A percentile compares a stretch with the other conserved stretches of the same genome.
Evolutionary conservation across 139 green algal genomes (phyloP).

Genomic region (Trebouxia sp.): DNA sequence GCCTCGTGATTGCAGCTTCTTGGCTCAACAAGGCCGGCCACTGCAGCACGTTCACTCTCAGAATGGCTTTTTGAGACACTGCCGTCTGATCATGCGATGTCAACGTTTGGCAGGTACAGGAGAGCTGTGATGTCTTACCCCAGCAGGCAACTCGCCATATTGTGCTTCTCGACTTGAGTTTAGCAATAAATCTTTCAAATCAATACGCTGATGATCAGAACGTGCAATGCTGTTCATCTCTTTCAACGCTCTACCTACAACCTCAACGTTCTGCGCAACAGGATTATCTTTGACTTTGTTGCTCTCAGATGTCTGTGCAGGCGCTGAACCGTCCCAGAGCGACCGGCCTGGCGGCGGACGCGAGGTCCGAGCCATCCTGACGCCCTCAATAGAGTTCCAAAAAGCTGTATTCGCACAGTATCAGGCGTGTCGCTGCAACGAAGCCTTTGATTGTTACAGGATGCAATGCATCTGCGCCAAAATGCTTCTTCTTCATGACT

Average conservation of each 20-base stretch:
- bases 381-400: too few relatives aligned
- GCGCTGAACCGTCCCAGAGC: not conserved
- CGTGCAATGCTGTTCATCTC: constrained; percentile 3
- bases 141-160: constrained; percentile 5
- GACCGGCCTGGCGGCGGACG: not conserved
- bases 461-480: too few relatives aligned
- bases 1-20: constrained; percentile 57
- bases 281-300: not conserved
- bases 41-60: constrained; percentile 49
- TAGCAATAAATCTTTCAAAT: not conserved
- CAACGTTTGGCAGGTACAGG: not conserved
- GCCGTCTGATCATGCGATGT: not conserved
- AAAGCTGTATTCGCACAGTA: too few relatives aligned
- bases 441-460: too few relatives aligned
- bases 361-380: not conserved
- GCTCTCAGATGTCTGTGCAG: not conserved
- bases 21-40: constrained; percentile 74
- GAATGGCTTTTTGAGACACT: too few relatives aligned
- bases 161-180: not conserved
- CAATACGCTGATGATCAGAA: constrained; percentile 18
- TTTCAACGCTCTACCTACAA: constrained; percentile 24
- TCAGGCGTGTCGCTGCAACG: too few relatives aligned
- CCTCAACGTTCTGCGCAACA: constrained; percentile 27
- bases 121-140: not conserved
- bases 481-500: too few relatives aligned